These are phyloP conservation scores for Avena atlantica DNA, from an alignment of 176 grass and related monocot genomes.

Conservation along the genomic window DNA sequence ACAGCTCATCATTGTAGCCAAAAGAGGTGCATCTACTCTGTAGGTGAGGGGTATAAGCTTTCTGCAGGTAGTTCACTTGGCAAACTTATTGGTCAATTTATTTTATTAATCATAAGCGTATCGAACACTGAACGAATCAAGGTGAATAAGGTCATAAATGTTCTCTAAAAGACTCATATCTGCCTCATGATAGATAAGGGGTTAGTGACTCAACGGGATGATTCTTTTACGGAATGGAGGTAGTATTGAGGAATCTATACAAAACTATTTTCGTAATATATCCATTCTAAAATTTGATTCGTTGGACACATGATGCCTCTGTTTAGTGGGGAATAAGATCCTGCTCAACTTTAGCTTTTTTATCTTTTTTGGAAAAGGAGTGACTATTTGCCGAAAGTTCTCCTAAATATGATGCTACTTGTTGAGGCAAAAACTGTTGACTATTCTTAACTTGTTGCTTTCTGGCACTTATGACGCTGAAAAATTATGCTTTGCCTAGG, in stretches of 20 bases:
- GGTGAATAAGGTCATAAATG: neutral
- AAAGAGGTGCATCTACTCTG: neutral
- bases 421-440: neutral
- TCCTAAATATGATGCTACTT: conserved; percentile 20
- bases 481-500: neutral
- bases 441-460: conserved; percentile 14
- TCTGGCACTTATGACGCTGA: neutral
- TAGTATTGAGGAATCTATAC: neutral
- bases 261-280: conserved; percentile 28
- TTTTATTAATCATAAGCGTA: neutral
- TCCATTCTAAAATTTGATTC: neutral
- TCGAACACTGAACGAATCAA: neutral
- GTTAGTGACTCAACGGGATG: conserved; percentile 22
- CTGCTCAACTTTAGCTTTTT: conserved; percentile 13
- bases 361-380: conserved; percentile 21
- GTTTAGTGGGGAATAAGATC: conserved; percentile 43
- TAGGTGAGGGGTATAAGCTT: conserved; percentile 5
- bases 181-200: neutral
- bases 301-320: neutral
- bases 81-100: neutral
- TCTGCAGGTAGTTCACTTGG: neutral
- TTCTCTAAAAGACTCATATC: neutral
- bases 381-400: conserved; percentile 29
- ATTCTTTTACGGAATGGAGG: neutral
- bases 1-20: conserved; percentile 37